phyloP scores from a whole-genome alignment of 2,329 filamentous ascomycete species.

The Fusarium chaquense region DNA sequence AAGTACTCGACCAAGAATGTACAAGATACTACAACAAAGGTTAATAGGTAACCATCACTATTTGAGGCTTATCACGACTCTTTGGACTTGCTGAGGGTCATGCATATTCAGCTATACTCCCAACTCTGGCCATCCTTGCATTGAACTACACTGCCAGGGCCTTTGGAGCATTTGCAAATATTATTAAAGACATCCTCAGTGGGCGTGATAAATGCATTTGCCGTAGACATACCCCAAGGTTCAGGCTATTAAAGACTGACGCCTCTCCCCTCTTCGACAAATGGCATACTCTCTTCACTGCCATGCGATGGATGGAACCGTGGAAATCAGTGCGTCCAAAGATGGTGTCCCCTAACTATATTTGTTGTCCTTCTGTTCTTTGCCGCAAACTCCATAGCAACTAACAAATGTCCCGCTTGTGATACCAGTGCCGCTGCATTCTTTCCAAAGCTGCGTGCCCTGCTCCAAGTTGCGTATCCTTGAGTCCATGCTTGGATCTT shows the following conservation, averaged over 20 bases:
- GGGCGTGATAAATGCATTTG: background rate
- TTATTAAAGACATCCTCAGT: conserved; percentile 3
- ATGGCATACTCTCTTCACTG: background rate
- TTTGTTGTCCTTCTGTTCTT: background rate
- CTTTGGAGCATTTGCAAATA: background rate
- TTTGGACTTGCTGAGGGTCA: background rate
- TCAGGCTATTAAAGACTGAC: background rate
- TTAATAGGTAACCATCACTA: background rate
- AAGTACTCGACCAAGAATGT: conserved; percentile 19
- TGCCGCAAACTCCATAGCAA: background rate
- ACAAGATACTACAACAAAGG: conserved; percentile 7
- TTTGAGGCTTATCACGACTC: background rate
- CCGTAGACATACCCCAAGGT: background rate
- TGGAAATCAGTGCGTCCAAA: background rate
- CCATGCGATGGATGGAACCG: background rate
- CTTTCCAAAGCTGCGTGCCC: background rate
- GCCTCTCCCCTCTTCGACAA: background rate
- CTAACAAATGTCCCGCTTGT: background rate
- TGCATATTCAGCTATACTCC: background rate
- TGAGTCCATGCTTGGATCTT: background rate
- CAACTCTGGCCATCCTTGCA: background rate
- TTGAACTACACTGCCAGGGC: background rate
- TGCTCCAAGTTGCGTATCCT: background rate
- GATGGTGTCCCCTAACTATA: background rate
- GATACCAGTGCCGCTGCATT: background rate